Evolutionary conservation across 805 yeast genomes (phyloP).

Genomic region (Tetrapisispora iriomotensis): DNA sequence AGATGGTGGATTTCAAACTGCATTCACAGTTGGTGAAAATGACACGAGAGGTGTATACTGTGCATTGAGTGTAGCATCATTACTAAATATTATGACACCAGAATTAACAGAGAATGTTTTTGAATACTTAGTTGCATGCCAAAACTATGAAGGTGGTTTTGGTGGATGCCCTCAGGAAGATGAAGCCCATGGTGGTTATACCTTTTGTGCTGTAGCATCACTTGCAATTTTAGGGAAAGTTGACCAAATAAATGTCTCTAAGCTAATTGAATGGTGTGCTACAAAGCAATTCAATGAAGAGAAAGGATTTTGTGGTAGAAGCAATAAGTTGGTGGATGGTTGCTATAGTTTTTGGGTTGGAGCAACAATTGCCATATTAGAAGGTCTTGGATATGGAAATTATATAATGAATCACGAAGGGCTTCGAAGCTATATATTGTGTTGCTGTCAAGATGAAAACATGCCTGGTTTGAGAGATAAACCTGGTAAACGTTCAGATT

Average conservation of each 20-base stretch:
- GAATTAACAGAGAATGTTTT: slow-evolving; percentile 45
- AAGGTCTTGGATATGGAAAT: slow-evolving; percentile 19
- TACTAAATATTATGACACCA: slow-evolving; percentile 53
- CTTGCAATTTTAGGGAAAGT: slow-evolving; percentile 39
- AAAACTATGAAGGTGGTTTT: slow-evolving; percentile 93
- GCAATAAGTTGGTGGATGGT: slow-evolving; percentile 90
- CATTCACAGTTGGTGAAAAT: slow-evolving; percentile 51
- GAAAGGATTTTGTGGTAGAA: slow-evolving; percentile 83
- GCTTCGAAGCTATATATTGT: slow-evolving; percentile 54
- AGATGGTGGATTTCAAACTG: slow-evolving; percentile 59
- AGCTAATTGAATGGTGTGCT: slow-evolving; percentile 55
- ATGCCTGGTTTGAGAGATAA: slow-evolving; percentile 81
- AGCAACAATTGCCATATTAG: slow-evolving; percentile 51
- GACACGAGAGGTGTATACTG: slow-evolving; percentile 86
- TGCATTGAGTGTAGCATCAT: slow-evolving; percentile 61
- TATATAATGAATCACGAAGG: slow-evolving; percentile 43
- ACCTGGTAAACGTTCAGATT: slow-evolving; percentile 73
- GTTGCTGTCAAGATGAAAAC: slow-evolving; percentile 57
- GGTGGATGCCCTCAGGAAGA: slow-evolving; percentile 64
- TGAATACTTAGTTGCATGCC: slow-evolving; percentile 61
- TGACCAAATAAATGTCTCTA: slow-evolving; percentile 37
- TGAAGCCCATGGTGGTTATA: slow-evolving; percentile 97
- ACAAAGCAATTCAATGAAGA: slow-evolving; percentile 63
- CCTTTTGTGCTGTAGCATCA: slow-evolving; percentile 78
- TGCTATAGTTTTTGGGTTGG: slow-evolving; percentile 97